phyloP scores from a whole-genome alignment of 148 eudicot species.

The Heliosperma pusillum region DNA sequence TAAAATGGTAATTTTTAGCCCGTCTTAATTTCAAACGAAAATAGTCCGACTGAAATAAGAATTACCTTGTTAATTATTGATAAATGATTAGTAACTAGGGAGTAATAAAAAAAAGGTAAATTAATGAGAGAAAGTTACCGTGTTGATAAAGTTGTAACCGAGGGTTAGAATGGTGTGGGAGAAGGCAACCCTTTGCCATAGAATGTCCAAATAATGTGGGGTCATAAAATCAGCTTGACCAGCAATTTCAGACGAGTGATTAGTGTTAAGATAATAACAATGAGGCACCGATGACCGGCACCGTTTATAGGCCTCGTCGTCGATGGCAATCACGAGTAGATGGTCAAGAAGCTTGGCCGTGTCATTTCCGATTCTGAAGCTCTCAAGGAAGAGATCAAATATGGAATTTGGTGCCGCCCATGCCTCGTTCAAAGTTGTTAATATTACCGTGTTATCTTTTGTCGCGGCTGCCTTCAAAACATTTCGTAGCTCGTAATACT shows the following conservation, averaged over 20 bases:
- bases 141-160: slow-evolving; percentile 28
- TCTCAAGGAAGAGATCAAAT: slow-evolving; percentile 31
- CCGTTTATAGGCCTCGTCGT: slow-evolving; percentile 25
- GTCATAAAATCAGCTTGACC: slow-evolving; percentile 29
- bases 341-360: slow-evolving; percentile 25
- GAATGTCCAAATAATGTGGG: slow-evolving; percentile 27
- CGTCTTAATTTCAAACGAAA: too few species aligned
- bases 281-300: slow-evolving; percentile 18
- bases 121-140: slow-evolving; percentile 12
- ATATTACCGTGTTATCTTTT: slow-evolving; percentile 30
- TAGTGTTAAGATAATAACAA: slow-evolving; percentile 23
- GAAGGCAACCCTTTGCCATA: slow-evolving; percentile 30
- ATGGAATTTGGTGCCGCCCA: slow-evolving; percentile 31
- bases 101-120: too few species aligned
- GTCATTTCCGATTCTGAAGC: slow-evolving; percentile 29
- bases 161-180: slow-evolving; percentile 26
- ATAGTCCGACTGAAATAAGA: too few species aligned
- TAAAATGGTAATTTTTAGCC: too few species aligned
- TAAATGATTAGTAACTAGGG: too few species aligned
- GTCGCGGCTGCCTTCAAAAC: slow-evolving; percentile 29
- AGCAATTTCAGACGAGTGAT: slow-evolving; percentile 19
- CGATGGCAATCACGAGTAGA: slow-evolving; percentile 28
- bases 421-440: slow-evolving; percentile 34
- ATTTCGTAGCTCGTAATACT: slow-evolving; percentile 15
- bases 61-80: too few species aligned